Conservation (phyloP, 495 filamentous ascomycete species). For the Aspergillus mulundensis region DNA sequence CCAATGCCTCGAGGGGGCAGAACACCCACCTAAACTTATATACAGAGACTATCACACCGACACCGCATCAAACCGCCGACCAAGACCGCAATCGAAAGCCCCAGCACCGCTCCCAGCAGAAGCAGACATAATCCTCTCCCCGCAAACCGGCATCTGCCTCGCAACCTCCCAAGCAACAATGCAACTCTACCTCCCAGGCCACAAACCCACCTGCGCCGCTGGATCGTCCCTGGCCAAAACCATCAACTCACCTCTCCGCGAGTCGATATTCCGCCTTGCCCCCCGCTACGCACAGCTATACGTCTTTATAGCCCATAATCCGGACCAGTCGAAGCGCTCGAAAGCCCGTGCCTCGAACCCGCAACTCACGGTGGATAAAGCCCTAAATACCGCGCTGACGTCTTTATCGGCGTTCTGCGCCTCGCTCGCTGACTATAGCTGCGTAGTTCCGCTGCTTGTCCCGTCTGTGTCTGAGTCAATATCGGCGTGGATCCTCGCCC, state of each 20-base stretch:
- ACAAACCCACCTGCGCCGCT: constrained; percentile 22
- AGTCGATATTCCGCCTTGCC: constrained; percentile 53
- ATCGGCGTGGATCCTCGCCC: constrained; percentile 28
- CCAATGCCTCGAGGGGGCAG: constrained; percentile 21
- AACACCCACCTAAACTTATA: constrained; percentile 16
- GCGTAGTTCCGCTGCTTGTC: constrained; percentile 26
- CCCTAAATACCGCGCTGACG: constrained; percentile 4
- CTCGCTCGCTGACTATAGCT: constrained; percentile 17
- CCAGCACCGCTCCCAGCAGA: constrained; percentile 35
- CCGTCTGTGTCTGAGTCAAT: constrained; percentile 42
- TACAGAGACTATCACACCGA: constrained; percentile 25
- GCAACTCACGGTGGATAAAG: constrained; percentile 16
- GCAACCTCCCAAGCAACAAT: constrained; percentile 72
- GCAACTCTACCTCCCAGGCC: constrained; percentile 65
- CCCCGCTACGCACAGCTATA: constrained; percentile 64
- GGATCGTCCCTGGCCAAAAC: constrained; percentile 1
- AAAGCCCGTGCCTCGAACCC: neutral
- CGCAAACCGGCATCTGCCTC: constrained; percentile 62
- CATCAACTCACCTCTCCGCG: constrained; percentile 47
- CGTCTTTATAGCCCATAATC: constrained; percentile 51
- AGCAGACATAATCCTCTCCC: constrained; percentile 73
- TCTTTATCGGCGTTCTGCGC: constrained; percentile 18
- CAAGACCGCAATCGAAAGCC: neutral
- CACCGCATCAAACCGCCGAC: neutral
- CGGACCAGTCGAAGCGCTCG: neutral